A percentile compares a stretch with the other conserved stretches of the same genome.
Evolutionary conservation across 768 basidiomycete genomes (phyloP).

Genomic region (Butyriboletus loyo): DNA sequence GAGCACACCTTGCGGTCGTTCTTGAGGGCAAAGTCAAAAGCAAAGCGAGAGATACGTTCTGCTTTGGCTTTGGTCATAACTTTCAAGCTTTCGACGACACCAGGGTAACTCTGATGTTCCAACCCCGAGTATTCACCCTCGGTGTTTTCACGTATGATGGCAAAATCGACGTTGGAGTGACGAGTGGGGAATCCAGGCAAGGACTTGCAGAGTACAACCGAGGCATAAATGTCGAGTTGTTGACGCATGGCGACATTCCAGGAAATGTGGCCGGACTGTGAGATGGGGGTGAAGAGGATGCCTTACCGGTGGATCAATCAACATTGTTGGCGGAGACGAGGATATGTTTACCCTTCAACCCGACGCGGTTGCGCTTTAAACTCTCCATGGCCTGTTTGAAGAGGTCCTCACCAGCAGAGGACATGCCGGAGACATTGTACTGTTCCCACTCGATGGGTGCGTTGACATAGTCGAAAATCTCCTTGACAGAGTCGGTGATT

Average conservation of each 20-base stretch:
- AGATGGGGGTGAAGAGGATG: slow-evolving; percentile 97
- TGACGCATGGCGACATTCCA: slow-evolving; percentile 99
- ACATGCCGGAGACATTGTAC: slow-evolving; percentile 96
- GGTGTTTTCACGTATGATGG: slow-evolving; percentile 99
- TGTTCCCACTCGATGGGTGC: slow-evolving; percentile 99
- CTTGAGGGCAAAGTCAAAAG: slow-evolving; percentile 98
- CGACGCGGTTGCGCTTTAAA: slow-evolving; percentile 95
- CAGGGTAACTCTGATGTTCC: slow-evolving; percentile 97
- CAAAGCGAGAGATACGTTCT: slow-evolving; percentile 94
- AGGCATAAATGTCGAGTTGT: slow-evolving; percentile 98
- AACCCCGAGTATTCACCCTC: slow-evolving; percentile 99
- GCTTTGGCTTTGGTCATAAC: slow-evolving; percentile 94
- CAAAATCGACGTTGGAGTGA: slow-evolving; percentile 96
- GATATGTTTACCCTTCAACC: slow-evolving; percentile 79
- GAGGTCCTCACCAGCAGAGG: slow-evolving; percentile 87
- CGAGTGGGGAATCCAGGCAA: slow-evolving; percentile 95
- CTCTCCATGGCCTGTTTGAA: slow-evolving; percentile 99
- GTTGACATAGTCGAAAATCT: slow-evolving; percentile 96
- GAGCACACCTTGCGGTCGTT: slow-evolving; percentile 87
- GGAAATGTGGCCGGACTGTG: slow-evolving; percentile 93
- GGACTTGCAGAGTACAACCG: slow-evolving; percentile 97
- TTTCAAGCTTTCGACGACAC: slow-evolving; percentile 97
- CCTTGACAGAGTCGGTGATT: slow-evolving; percentile 97
- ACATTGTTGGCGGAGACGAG: background rate
- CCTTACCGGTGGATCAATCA: slow-evolving; percentile 46